These are phyloP conservation scores for Lactuca saligna DNA, from an alignment of 129 eudicot species.

Conservation along the genomic window DNA sequence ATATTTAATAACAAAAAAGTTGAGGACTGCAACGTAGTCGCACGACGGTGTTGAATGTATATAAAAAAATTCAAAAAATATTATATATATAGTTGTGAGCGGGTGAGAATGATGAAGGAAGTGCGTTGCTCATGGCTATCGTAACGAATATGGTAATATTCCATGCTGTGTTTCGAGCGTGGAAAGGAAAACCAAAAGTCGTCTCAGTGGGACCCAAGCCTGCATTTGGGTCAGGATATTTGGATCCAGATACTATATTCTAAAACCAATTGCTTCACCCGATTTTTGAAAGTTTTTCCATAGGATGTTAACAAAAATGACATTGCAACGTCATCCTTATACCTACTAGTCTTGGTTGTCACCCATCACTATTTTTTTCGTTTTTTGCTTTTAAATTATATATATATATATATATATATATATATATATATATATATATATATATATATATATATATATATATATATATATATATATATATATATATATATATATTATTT, in stretches of 20 bases:
- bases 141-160: neutral
- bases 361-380: too few species aligned
- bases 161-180: neutral
- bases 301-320: too few species aligned
- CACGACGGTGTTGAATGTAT: constrained; percentile 9
- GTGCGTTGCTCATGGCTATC: neutral
- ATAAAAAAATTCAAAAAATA: neutral
- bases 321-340: too few species aligned
- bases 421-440: too few species aligned
- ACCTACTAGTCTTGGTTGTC: too few species aligned
- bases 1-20: neutral
- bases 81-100: neutral
- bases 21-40: constrained; percentile 20
- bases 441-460: too few species aligned
- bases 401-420: too few species aligned
- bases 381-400: too few species aligned
- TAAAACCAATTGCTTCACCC: neutral
- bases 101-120: constrained; percentile 17
- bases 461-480: too few species aligned
- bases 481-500: too few species aligned
- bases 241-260: neutral
- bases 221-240: neutral
- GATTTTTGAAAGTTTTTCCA: too few species aligned
- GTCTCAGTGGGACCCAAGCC: neutral
- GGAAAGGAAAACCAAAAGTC: neutral